Percentiles rank a stretch among this genome's conserved stretches.
phyloP scores from a whole-genome alignment of 257 asterid species.

The Parsonsia alboflavescens region DNA sequence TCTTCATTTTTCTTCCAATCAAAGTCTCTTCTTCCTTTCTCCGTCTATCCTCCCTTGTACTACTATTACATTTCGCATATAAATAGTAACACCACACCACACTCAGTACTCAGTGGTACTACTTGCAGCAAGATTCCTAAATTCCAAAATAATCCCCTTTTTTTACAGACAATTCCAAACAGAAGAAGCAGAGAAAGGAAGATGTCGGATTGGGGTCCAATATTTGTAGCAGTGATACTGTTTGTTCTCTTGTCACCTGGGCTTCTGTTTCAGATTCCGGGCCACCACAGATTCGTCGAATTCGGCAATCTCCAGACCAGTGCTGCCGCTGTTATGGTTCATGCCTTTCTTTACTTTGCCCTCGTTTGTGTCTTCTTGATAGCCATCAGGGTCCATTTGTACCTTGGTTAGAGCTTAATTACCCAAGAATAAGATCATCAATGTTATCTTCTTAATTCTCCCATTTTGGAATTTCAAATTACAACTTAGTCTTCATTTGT shows the following conservation, averaged over 20 bases:
- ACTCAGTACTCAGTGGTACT: too few relatives aligned
- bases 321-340: slow-evolving; percentile 46
- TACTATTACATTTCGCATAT: too few relatives aligned
- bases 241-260: slow-evolving; percentile 53
- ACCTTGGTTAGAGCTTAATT: slow-evolving; percentile 21
- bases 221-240: slow-evolving; percentile 40
- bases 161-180: background rate
- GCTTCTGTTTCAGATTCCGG: slow-evolving; percentile 48
- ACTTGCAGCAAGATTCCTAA: too few relatives aligned
- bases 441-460: too few relatives aligned
- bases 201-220: slow-evolving; percentile 52
- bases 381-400: slow-evolving; percentile 38
- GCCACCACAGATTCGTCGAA: slow-evolving; percentile 38
- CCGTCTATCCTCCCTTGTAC: background rate
- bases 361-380: slow-evolving; percentile 40
- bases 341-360: slow-evolving; percentile 47
- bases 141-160: too few relatives aligned
- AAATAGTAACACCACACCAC: background rate
- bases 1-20: slow-evolving; percentile 14
- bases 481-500: too few relatives aligned
- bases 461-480: too few relatives aligned
- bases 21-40: background rate
- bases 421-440: too few relatives aligned
- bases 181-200: background rate
- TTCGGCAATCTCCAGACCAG: slow-evolving; percentile 49